Base-by-base conservation (phyloP, 164 flowering plant genomes). In the Macadamia integrifolia region DNA sequence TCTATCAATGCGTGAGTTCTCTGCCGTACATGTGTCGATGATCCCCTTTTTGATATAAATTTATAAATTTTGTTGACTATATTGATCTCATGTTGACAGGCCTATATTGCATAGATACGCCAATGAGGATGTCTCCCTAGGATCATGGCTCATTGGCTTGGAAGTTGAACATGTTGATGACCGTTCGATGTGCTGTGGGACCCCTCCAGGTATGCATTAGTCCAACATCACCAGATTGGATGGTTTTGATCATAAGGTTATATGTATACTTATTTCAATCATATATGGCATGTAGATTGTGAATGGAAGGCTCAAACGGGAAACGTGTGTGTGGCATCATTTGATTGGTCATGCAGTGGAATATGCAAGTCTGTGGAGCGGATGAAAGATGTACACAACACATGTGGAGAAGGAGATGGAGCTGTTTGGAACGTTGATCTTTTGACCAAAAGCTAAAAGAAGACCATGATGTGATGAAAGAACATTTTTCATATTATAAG, bases 341-440 rank as follows among this genome's bases (percentile, higher is more conserved):
- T 91, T 53, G 97, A 91, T 75, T 91, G 97, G 97, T 65, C 84
- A 0, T 91, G 97, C 83, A 89, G 97, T 61, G 97, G 97, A 50
- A 70, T 91, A 67, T 91, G 97, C 80, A 82, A 88, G 28, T 91
- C 97, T 0, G 89, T 81, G 23, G 93, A 91, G 67, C 80, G 88
- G 77, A 86, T 91, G 88, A 86, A 80, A 68, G 69, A 61, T 0
- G 83, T 91, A 43, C 97, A 91, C 49, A 62, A 62, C 46, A 50
- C 79, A 0, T 89, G 97, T 61, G 91, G 92, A 0, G 95, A 89
- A 79, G 93, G 89, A 32, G 87, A 87, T 17, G 82, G 57, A 32
- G 91, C 88, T 30, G 79, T 91, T 63, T 91, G 91, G 92, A 82
- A 85, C 35, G 71, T 77, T 29, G 74, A 72, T 40, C 69, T 85